Conservation (phyloP, 257 asterid genomes). For the Solanum rostratum region DNA sequence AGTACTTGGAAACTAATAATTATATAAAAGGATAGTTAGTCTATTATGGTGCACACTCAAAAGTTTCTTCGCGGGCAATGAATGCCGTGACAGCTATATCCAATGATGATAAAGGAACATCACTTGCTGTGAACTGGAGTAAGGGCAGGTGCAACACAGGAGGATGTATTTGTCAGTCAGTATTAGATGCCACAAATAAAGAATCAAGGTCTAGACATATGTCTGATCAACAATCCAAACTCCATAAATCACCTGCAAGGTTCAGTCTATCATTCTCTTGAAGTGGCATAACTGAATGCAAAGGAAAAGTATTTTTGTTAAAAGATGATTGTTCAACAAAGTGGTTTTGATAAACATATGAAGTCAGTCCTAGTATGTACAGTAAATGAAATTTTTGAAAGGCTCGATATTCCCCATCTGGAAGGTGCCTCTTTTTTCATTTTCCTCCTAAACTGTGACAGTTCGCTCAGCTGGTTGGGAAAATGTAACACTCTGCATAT, state of each 20-base stretch:
- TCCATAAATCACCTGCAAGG: neutral
- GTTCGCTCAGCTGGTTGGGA: neutral
- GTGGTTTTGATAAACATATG: neutral
- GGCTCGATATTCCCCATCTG: neutral
- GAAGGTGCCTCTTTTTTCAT: neutral
- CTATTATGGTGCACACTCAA: neutral
- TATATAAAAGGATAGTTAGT: neutral
- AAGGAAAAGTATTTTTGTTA: neutral
- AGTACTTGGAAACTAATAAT: neutral
- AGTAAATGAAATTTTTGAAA: neutral
- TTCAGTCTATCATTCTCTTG: neutral
- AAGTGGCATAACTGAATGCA: neutral
- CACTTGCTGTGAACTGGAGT: neutral
- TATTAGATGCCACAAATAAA: neutral
- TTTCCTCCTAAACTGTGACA: neutral
- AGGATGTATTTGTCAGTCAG: neutral
- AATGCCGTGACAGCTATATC: neutral
- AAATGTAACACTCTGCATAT: neutral
- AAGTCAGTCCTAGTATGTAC: neutral
- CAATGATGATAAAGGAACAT: neutral
- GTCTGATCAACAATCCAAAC: neutral
- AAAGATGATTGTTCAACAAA: neutral
- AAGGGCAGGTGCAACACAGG: neutral
- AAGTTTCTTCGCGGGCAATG: neutral
- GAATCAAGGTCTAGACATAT: neutral